Evolutionary conservation across 1,284 basidiomycete species (phyloP).

Genomic region (Vanrija pseudolonga): DNA sequence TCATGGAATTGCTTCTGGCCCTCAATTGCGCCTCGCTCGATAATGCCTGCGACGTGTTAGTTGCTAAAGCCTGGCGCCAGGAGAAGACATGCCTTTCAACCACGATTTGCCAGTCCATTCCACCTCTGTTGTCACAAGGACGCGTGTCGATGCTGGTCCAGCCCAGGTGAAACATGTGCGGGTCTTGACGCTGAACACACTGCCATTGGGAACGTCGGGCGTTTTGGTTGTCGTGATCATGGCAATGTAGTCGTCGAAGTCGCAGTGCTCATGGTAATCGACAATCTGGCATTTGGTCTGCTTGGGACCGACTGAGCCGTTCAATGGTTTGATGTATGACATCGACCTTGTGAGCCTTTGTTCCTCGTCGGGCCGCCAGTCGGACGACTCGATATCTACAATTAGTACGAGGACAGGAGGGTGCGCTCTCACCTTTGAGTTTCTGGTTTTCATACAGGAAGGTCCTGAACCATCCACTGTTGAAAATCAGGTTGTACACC

Average conservation of each 20-base stretch:
- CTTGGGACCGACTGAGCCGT: slow-evolving; percentile 82
- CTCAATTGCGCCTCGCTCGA: slow-evolving; percentile 87
- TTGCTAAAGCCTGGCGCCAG: not conserved
- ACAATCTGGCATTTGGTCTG: slow-evolving; percentile 90
- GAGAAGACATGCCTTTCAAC: slow-evolving; percentile 68
- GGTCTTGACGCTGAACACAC: slow-evolving; percentile 89
- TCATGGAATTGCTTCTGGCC: slow-evolving; percentile 86
- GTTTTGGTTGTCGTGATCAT: slow-evolving; percentile 87
- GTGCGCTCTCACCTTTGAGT: slow-evolving; percentile 66
- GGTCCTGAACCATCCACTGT: slow-evolving; percentile 90
- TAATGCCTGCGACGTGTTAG: slow-evolving; percentile 63
- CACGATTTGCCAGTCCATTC: slow-evolving; percentile 97
- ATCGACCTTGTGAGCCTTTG: slow-evolving; percentile 76
- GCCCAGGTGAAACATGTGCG: slow-evolving; percentile 94
- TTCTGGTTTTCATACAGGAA: slow-evolving; percentile 88
- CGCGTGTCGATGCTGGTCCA: slow-evolving; percentile 66
- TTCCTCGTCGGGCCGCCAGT: slow-evolving; percentile 74
- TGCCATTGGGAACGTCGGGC: slow-evolving; percentile 90
- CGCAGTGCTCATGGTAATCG: slow-evolving; percentile 76
- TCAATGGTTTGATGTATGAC: slow-evolving; percentile 93
- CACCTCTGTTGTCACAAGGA: slow-evolving; percentile 84
- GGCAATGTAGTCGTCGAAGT: slow-evolving; percentile 78
- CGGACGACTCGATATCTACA: slow-evolving; percentile 83
- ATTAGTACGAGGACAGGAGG: not conserved
- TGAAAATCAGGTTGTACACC: slow-evolving; percentile 94